Evolutionary conservation across 768 basidiomycete species (phyloP), one percentile per base, ranked within the genome.

Genomic region (Hygrophorus russula): DNA sequence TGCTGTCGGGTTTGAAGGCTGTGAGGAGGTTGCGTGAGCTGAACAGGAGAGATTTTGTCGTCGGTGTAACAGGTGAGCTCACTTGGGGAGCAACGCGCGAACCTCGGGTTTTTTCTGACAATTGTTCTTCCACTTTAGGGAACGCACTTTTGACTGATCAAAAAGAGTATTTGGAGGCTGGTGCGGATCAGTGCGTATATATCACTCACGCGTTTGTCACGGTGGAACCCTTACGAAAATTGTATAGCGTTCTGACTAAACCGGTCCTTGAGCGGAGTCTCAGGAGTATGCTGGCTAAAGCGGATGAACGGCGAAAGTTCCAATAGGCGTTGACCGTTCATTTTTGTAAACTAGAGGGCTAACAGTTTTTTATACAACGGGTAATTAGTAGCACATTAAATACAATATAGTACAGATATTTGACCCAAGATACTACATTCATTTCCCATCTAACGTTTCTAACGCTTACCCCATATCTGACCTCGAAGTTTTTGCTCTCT

Each of bases 61-160:
- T 81, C 9, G 76, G 76, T 7, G 70, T 78, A 17, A 78, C 75
- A 17, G 79, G 71, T 68, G 31, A 50, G n/a, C n/a, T n/a, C n/a
- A n/a, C n/a, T n/a, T n/a, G n/a, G n/a, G n/a, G 52, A 20, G 9
- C 10, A n/a, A 11, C n/a, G 17, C 28, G 11, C 17, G 10, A 27
- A 19, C 12, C 10, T 1, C 18, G 14, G 20, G 18, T 42, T 36
- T 19, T 19, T 31, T 48, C 20, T 37, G 41, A 14, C 28, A 28
- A 8, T 32, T 15, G 5, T 17, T 36, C 19, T 38, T 34, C 15
- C n/a, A 9, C 15, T 6, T 28, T 42, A 55, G 56, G 58, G 5
- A 74, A 74, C 50, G 73, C 72, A 7, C 60, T 77, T 14, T 61
- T 76, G 38, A 54, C 49, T 4, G 76, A 77, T 51, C 78, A 80